A percentile compares a stretch with the other conserved stretches of the same genome.
phyloP scores from a whole-genome alignment of 306 rosid species.

The Fragaria nilgerrensis region DNA sequence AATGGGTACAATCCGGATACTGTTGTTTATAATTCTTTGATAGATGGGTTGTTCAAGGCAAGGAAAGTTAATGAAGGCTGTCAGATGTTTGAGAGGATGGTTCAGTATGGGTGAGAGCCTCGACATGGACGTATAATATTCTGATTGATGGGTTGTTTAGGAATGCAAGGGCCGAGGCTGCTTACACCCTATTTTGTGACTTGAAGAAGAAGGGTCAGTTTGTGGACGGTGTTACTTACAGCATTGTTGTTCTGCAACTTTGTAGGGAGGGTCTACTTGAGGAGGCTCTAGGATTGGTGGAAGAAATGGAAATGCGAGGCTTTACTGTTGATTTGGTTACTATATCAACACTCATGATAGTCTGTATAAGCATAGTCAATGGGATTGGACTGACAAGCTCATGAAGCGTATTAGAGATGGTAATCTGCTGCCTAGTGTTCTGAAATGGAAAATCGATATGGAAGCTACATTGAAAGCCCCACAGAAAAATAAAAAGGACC shows the following conservation, averaged over 20 bases:
- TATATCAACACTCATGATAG: constrained; percentile 60
- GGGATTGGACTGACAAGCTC: constrained; percentile 85
- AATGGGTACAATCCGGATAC: constrained; percentile 51
- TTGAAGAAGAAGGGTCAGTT: constrained; percentile 83
- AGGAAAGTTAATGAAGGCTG: constrained; percentile 63
- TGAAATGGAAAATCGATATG: constrained; percentile 76
- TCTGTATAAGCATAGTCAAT: constrained; percentile 60
- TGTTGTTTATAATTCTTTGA: constrained; percentile 64
- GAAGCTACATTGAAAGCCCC: constrained; percentile 65
- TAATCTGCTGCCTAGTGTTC: constrained; percentile 58
- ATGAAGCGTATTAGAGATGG: constrained; percentile 82
- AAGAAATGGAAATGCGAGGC: constrained; percentile 91
- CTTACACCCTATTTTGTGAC: constrained; percentile 70
- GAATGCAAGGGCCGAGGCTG: constrained; percentile 86
- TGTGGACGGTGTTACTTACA: constrained; percentile 76
- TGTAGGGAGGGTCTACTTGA: constrained; percentile 72
- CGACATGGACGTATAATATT: constrained; percentile 73
- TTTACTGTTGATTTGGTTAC: constrained; percentile 78
- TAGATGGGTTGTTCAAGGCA: constrained; percentile 75
- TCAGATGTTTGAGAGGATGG: constrained; percentile 84
- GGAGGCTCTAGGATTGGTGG: constrained; percentile 68
- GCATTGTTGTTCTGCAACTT: constrained; percentile 71
- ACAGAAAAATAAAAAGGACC: constrained; percentile 55
- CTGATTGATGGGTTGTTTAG: constrained; percentile 69
- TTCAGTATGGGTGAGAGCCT: constrained; percentile 63